Percentiles rank a stretch among this genome's conserved stretches.
Evolutionary conservation across 176 grass and related monocot genomes (phyloP).

Genomic region (Phoenix dactylifera): DNA sequence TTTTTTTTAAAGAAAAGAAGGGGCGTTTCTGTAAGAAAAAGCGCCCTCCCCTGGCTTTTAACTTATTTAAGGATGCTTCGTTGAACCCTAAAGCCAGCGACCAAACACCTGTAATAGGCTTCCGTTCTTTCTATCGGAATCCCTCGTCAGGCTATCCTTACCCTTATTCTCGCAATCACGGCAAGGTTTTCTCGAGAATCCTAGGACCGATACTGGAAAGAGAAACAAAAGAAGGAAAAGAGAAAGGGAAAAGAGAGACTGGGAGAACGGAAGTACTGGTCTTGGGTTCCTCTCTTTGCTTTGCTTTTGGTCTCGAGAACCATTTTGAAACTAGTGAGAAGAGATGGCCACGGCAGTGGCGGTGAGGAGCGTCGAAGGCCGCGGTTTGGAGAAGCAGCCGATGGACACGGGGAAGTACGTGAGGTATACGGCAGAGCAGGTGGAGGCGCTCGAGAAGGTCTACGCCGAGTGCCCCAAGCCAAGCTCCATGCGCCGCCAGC

Average conservation of each 20-base stretch:
- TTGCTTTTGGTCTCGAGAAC: slow-evolving; percentile 10
- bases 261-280: slow-evolving; percentile 12
- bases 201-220: slow-evolving; percentile 7
- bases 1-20: too few relatives aligned
- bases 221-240: slow-evolving; percentile 21
- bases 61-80: too few relatives aligned
- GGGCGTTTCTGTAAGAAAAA: too few relatives aligned
- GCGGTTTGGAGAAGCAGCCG: slow-evolving; percentile 44
- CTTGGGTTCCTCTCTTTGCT: neutral
- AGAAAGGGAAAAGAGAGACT: slow-evolving; percentile 18
- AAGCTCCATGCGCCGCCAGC: slow-evolving; percentile 11
- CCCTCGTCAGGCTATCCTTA: too few relatives aligned
- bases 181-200: slow-evolving; percentile 8
- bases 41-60: too few relatives aligned
- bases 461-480: slow-evolving; percentile 94
- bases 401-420: slow-evolving; percentile 93
- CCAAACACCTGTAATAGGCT: too few relatives aligned
- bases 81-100: too few relatives aligned
- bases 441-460: slow-evolving; percentile 91
- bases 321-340: slow-evolving; percentile 1
- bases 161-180: neutral
- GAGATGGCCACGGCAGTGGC: slow-evolving; percentile 77
- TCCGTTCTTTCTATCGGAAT: neutral
- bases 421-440: slow-evolving; percentile 92
- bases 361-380: slow-evolving; percentile 44